These are phyloP conservation scores for Penicillium hordei DNA, from an alignment of 2,329 filamentous ascomycete species.

Conservation along the genomic window DNA sequence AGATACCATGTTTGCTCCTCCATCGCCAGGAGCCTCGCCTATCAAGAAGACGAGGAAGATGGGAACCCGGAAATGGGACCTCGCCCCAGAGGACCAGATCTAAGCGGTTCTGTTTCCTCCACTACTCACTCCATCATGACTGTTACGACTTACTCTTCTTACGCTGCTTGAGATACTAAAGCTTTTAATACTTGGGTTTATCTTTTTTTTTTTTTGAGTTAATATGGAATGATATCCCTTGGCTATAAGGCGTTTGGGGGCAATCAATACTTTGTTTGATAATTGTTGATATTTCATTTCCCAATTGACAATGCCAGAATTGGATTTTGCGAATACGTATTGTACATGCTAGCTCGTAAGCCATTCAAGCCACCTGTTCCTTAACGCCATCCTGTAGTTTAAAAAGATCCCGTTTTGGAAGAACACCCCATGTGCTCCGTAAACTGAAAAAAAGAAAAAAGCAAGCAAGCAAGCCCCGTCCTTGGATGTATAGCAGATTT, in stretches of 20 bases:
- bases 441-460: not conserved
- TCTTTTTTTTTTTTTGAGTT: constrained; percentile 12
- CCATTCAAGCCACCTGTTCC: not conserved
- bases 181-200: not conserved
- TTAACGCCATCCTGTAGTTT: constrained; percentile 1
- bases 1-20: constrained; percentile 33
- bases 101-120: constrained; percentile 9
- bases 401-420: not conserved
- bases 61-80: constrained; percentile 49
- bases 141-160: constrained; percentile 18
- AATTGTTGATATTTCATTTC: constrained; percentile 1
- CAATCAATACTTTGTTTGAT: constrained; percentile 1
- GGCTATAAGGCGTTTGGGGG: constrained; percentile 17
- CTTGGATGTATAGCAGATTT: not conserved
- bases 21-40: constrained; percentile 28
- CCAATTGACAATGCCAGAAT: constrained; percentile 1
- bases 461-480: not conserved
- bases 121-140: constrained; percentile 13
- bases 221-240: constrained; percentile 17
- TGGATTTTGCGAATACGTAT: constrained; percentile 7
- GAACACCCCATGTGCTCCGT: not conserved
- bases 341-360: constrained; percentile 12
- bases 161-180: not conserved
- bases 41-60: constrained; percentile 47
- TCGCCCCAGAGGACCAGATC: constrained; percentile 45